Base-by-base conservation (phyloP, 2,329 filamentous ascomycete species). In the Spiromastix sp. region DNA sequence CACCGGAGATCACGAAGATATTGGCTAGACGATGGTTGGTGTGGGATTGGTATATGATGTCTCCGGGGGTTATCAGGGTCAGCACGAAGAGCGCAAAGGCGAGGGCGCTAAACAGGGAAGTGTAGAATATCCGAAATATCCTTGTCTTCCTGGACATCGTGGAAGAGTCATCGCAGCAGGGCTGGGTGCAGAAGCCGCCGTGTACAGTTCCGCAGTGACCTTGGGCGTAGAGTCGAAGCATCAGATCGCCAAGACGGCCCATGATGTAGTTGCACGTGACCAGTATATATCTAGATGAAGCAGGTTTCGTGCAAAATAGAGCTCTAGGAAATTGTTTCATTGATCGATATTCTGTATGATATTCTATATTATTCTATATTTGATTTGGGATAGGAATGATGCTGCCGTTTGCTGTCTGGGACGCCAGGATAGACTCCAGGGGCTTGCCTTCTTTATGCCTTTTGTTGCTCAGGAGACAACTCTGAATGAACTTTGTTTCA, bases 81-180 rank as follows among this genome's bases (percentile, higher is more conserved):
- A 95, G 72, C 37, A 72, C 70, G 47, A 84, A 58, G 22, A 87
- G 74, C 48, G 93, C 54, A 49, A 89, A 59, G 56, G 80, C 80
- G 51, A 95, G 70, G 49, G 86, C 59, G 40, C 78, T 74, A 60
- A 93, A 96, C 46, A 80, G 71, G 31, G 76, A 76, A 53, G 72
- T 79, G 66, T 94, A 94, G 63, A 87, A 75, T 58, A 93, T 77
- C 55, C 78, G 77, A 59, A 83, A 85, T 51, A 87, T 63, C 42
- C 45, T 64, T 20, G 37, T 21, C 12, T 27, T 32, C 28, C 15
- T 16, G 17, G 15, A 19, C 35, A 32, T 32, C 15, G 22, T 19
- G 25, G 12, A 18, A 11, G 12, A 18, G 21, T 36, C 26, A 30
- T 31, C 29, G 17, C 26, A 36, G 12, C 34, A 24, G 9, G 12